Base-by-base conservation (phyloP, 306 rosid genomes). In the Medicago arabica region DNA sequence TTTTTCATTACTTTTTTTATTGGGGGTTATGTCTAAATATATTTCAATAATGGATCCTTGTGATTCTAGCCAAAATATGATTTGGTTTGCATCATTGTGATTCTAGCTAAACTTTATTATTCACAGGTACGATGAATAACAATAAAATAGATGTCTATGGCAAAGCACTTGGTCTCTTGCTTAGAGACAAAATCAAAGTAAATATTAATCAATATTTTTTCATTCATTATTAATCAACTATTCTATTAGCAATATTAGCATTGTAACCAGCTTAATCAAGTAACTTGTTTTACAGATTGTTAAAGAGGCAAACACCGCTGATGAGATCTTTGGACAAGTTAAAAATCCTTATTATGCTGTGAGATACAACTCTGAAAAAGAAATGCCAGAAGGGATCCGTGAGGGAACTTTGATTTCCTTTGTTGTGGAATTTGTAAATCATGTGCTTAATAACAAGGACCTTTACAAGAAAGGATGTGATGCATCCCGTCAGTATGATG, bases 271-370 rank as follows among this genome's bases (percentile, higher is more conserved):
- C 78, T 43, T 70, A 57, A 63, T 63, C 67, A 53, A 47, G 63
- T 62, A 11, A 58, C 44, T 70, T 67, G 39, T 83, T 75, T 72
- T 78, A 31, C 91, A 93, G 97, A 71, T 93, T 62, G 5, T 89
- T 21, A 87, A 83, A 83, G 74, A 71, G 77, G 59, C 82, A 76
- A 83, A 76, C 81, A 6, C 93, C 90, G 0, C 77, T 36, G 97
- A 91, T 81, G 98, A 93, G 63, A 86, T 89, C 55, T 93, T 91
- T 75, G 97, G 97, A 47, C 98, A 89, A 9, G 97, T 93, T 12
- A 61, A 71, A 84, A 68, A 75, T 39, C 95, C 98, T 12, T 88
- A 85, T 58, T 93, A 93, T 83, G 59, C 79, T 39, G 90, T 91
- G 76, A 86, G 98, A 76, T 85, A 81, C 82, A 90, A 91, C 81